These are phyloP conservation scores for Citeromyces nyonsensis DNA, from an alignment of 805 yeast species.

Conservation along the genomic window DNA sequence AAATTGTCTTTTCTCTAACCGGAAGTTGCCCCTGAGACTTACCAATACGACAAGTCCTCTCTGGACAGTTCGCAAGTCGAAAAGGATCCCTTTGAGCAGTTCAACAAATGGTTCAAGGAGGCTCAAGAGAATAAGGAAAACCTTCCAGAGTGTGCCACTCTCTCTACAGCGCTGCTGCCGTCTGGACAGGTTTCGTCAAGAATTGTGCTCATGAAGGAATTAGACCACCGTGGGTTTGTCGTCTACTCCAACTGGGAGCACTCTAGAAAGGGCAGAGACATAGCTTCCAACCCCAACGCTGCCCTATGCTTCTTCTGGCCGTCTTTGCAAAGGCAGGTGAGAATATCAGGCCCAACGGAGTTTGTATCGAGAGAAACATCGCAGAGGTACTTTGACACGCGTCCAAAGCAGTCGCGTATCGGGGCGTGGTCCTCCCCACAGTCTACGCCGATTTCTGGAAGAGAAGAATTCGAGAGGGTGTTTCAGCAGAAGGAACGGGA, in stretches of 20 bases:
- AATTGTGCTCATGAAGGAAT: constrained; percentile 75
- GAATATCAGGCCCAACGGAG: constrained; percentile 81
- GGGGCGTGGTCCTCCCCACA: constrained; percentile 98
- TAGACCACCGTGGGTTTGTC: constrained; percentile 73
- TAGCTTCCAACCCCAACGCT: constrained; percentile 59
- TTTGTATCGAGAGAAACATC: constrained; percentile 59
- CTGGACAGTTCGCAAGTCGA: constrained; percentile 37
- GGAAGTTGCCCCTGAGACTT: constrained; percentile 69
- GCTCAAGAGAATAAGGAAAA: constrained; percentile 42
- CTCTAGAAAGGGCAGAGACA: constrained; percentile 68
- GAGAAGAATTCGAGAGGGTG: constrained; percentile 48
- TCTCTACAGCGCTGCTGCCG: constrained; percentile 83
- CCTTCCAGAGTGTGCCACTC: constrained; percentile 71
- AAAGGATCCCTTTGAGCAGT: constrained; percentile 58
- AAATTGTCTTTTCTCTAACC: too few relatives aligned
- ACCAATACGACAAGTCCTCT: constrained; percentile 64
- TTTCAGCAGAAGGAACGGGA: constrained; percentile 31
- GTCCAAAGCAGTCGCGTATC: constrained; percentile 86
- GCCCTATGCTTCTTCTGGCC: constrained; percentile 89
- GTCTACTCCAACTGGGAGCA: constrained; percentile 86
- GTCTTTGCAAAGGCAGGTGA: constrained; percentile 76
- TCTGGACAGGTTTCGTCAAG: constrained; percentile 84
- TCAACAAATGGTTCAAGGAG: constrained; percentile 72
- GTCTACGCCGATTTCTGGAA: constrained; percentile 35
- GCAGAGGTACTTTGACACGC: constrained; percentile 62